These are phyloP conservation scores for Mesotaenium endlicherianum DNA, from an alignment of 139 green algal genomes.

Conservation along the genomic window DNA sequence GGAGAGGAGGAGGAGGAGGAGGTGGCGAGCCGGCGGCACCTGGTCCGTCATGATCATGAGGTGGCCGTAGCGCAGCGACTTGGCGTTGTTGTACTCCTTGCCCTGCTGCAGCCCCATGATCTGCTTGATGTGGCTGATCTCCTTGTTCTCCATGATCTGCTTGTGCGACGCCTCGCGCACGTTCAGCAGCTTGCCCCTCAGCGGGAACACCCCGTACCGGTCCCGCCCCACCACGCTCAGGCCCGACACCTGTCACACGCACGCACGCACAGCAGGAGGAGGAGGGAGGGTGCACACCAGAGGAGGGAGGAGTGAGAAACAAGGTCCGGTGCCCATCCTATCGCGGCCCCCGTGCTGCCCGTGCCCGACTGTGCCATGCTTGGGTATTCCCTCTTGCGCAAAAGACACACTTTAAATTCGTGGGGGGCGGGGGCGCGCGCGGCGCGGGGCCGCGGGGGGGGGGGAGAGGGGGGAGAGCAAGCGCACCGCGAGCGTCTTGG, in stretches of 20 bases:
- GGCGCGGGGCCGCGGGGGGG: no score
- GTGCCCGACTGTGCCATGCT: no score
- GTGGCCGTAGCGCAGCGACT: slow-evolving; percentile 93
- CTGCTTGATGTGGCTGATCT: slow-evolving; percentile 98
- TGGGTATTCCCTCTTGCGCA: no score
- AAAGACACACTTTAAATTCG: no score
- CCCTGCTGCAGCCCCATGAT: slow-evolving; percentile 97
- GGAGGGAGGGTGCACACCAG: neutral
- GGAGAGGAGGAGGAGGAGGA: neutral
- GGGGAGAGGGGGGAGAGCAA: no score
- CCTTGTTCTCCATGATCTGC: slow-evolving; percentile 89
- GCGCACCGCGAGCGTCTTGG: slow-evolving; percentile 87
- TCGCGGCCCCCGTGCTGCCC: no score
- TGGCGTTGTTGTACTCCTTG: slow-evolving; percentile 86
- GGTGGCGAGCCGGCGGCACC: slow-evolving; percentile 18
- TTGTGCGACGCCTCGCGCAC: slow-evolving; percentile 87
- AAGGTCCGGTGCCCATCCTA: no score
- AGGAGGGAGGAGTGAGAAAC: neutral
- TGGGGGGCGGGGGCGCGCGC: no score
- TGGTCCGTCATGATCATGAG: slow-evolving; percentile 99
- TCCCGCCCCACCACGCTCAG: slow-evolving; percentile 92
- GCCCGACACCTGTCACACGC: slow-evolving; percentile 75
- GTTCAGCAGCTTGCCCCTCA: slow-evolving; percentile 98
- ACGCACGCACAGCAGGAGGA: neutral
- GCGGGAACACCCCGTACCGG: slow-evolving; percentile 94